Base-by-base conservation (phyloP, 164 flowering plant species). In the Tetracentron sinense region DNA sequence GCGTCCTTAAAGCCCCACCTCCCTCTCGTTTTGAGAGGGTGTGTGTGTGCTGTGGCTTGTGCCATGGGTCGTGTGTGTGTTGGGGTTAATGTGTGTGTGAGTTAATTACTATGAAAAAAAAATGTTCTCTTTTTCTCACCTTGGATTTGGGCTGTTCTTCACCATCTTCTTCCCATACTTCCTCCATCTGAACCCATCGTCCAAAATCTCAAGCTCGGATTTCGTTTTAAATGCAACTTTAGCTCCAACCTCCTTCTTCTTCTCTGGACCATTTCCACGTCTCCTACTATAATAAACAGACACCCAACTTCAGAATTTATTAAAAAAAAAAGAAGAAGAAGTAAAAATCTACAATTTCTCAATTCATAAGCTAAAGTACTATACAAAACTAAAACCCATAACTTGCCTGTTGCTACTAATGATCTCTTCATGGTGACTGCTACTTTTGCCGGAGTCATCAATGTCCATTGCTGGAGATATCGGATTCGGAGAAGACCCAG, bases 81-180 rank as follows among this genome's bases (percentile, higher is more conserved):
- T 6, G 11, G 2, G 14, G 14, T 4, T 3, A 3, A 42, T 42
- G 3, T 42, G 8, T 42, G 10, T 3, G 16, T 42, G 47, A 42
- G 12, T 8, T 10, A 17, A 10, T 10, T 42, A 10, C 3, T 12
- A 10, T 42, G 14, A 10, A 6, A 42, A 42, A 10, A 2, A 6
- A 11, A 15, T n/a, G 2, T 52, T 25, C 21, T 54, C n/a, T 10
- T n/a, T 10, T 46, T 29, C 21, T 21, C 61, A 83, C 87, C 87
- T 83, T 29, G 87, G 87, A 69, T 81, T 69, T 22, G 81, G 80
- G 58, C 82, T 83, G 69, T 79, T 79, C 71, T 81, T 83, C 54
- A 83, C 87, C 84, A 75, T 79, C 64, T 83, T 83, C 65, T 83
- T 83, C 25, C 87, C 87, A 46, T 83, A 83, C 66, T 83, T 83